A percentile compares a stretch with the other conserved stretches of the same genome.
These are phyloP conservation scores for Angophora floribunda DNA, from an alignment of 345 rosid species.

Conservation along the genomic window DNA sequence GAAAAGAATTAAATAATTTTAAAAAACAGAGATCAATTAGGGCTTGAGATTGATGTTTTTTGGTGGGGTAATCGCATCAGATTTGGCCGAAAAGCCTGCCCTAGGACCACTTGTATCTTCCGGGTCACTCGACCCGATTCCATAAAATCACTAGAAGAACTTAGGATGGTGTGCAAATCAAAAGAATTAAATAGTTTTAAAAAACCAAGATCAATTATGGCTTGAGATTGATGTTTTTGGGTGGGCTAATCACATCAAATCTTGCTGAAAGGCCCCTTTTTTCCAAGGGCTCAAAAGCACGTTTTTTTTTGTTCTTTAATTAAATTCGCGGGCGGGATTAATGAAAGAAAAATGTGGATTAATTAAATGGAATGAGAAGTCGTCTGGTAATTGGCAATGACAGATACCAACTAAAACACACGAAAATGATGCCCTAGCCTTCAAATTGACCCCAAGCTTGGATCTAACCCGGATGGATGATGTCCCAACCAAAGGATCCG, in stretches of 20 bases:
- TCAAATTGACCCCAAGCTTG: background rate
- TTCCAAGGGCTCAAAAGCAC: background rate
- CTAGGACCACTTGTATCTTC: background rate
- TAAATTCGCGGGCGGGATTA: background rate
- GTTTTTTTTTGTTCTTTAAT: background rate
- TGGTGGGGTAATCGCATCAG: background rate
- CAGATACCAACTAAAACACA: slow-evolving; percentile 29
- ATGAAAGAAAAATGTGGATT: background rate
- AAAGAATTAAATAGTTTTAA: too few species aligned
- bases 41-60: background rate
- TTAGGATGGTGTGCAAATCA: background rate
- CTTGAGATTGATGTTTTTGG: too few species aligned
- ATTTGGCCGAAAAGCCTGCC: background rate
- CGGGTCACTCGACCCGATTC: background rate
- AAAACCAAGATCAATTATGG: too few species aligned
- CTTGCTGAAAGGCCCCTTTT: background rate
- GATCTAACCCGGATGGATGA: slow-evolving; percentile 4
- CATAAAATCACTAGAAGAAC: background rate
- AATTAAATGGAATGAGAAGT: background rate
- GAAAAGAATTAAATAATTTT: background rate
- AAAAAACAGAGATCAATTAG: background rate
- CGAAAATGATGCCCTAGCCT: slow-evolving; percentile 8
- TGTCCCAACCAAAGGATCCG: slow-evolving; percentile 8
- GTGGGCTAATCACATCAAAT: too few species aligned
- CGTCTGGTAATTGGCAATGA: slow-evolving; percentile 37